phyloP scores from a whole-genome alignment of 441 rosid genomes.

The Oxalis stricta region DNA sequence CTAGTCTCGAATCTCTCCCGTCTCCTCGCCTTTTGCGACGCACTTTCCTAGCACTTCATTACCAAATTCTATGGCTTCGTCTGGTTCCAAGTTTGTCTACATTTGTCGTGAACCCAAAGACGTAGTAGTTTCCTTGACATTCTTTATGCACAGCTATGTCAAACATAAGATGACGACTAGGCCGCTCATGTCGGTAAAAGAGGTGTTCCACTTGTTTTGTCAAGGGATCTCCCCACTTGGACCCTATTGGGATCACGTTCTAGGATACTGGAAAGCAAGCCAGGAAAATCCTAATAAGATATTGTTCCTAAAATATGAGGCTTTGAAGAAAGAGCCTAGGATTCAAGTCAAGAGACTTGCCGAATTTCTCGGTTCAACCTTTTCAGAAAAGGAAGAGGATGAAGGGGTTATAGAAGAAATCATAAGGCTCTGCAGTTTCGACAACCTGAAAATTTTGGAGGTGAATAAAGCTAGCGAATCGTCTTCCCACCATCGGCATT shows the following conservation, averaged over 20 bases:
- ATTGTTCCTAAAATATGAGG: constrained; percentile 23
- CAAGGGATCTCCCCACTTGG: constrained; percentile 19
- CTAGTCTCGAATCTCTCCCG: no score
- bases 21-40: no score
- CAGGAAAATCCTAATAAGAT: constrained; percentile 13
- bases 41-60: no score
- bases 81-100: constrained; percentile 1
- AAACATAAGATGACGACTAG: neutral
- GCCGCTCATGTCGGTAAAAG: constrained; percentile 4
- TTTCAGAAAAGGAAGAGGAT: constrained; percentile 14
- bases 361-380: constrained; percentile 19
- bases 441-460: constrained; percentile 14
- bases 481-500: neutral
- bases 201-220: constrained; percentile 20
- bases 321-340: constrained; percentile 14
- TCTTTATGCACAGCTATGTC: constrained; percentile 1
- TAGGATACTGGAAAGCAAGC: constrained; percentile 25
- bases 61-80: neutral
- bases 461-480: constrained; percentile 8
- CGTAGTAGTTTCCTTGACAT: constrained; percentile 1
- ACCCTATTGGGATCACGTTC: constrained; percentile 24
- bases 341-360: constrained; percentile 16
- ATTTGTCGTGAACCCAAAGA: constrained; percentile 8
- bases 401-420: constrained; percentile 15
- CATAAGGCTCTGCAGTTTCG: constrained; percentile 18